phyloP scores from a whole-genome alignment of 768 basidiomycete genomes.

The Galerina sulciceps region DNA sequence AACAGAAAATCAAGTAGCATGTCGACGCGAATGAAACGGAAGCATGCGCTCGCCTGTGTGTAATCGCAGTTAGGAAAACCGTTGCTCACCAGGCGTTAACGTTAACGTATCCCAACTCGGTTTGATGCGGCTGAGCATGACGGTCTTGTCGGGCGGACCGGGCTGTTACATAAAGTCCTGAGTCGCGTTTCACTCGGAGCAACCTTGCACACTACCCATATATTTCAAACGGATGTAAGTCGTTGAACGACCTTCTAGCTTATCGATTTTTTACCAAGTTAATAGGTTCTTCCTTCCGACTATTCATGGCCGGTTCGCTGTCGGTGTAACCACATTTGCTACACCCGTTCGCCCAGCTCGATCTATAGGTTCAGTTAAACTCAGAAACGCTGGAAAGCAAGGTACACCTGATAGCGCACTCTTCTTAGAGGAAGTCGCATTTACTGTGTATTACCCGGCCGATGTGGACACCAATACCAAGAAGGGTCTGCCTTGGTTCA shows the following conservation, averaged over 20 bases:
- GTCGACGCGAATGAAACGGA: too few relatives aligned
- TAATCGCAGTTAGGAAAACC: too few relatives aligned
- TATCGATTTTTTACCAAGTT: too few relatives aligned
- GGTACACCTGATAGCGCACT: constrained; percentile 46
- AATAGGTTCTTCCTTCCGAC: constrained; percentile 49
- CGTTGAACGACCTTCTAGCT: neutral
- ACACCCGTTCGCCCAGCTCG: constrained; percentile 44
- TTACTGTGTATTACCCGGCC: constrained; percentile 70
- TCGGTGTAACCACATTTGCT: constrained; percentile 63
- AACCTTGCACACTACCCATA: too few relatives aligned
- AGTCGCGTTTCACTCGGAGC: too few relatives aligned
- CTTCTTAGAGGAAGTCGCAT: constrained; percentile 62
- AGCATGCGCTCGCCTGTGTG: too few relatives aligned
- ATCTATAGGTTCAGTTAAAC: constrained; percentile 45
- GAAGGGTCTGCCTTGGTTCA: constrained; percentile 59
- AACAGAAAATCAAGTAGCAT: too few relatives aligned
- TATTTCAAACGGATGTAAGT: constrained; percentile 2
- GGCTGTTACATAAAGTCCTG: too few relatives aligned
- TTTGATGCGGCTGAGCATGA: too few relatives aligned
- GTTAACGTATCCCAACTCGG: too few relatives aligned
- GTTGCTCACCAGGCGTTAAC: too few relatives aligned
- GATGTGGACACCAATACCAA: constrained; percentile 33
- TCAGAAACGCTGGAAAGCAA: constrained; percentile 27
- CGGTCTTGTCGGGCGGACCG: too few relatives aligned
- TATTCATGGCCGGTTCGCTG: constrained; percentile 51